Evolutionary conservation across 345 rosid species (phyloP).

Genomic region (Eucalyptus urophylla): DNA sequence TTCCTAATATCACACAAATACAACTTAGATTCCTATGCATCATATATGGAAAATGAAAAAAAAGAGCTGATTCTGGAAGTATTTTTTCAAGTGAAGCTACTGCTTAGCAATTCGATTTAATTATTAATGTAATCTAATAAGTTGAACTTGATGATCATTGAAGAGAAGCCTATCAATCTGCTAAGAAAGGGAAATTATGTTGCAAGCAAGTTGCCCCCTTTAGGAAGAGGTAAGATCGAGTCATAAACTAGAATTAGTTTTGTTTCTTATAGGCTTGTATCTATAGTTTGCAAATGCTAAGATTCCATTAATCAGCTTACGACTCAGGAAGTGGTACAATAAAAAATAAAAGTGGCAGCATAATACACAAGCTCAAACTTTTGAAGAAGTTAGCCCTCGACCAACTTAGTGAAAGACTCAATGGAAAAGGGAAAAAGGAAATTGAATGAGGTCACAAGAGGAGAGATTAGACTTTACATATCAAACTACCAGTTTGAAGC

Average conservation of each 20-base stretch:
- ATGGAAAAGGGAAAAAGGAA: not conserved
- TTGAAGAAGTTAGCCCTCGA: not conserved
- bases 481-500: not conserved
- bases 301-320: not conserved
- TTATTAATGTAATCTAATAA: not conserved
- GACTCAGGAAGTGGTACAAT: not conserved
- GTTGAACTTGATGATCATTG: not conserved
- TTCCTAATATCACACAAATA: not conserved
- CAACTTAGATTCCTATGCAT: not conserved
- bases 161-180: not conserved
- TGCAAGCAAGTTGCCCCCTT: not conserved
- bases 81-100: not conserved
- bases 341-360: not conserved
- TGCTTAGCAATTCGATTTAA: not conserved
- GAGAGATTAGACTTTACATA: not conserved
- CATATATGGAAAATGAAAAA: not conserved
- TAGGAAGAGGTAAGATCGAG: not conserved
- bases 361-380: not conserved
- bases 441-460: not conserved
- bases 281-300: not conserved
- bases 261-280: not conserved
- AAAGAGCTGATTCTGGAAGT: not conserved
- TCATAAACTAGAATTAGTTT: not conserved
- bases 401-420: not conserved
- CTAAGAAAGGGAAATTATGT: not conserved